Evolutionary conservation across 1,284 basidiomycete genomes (phyloP), one percentile per base, ranked within the genome.

Genomic region (Cystobasidium slooffiae): DNA sequence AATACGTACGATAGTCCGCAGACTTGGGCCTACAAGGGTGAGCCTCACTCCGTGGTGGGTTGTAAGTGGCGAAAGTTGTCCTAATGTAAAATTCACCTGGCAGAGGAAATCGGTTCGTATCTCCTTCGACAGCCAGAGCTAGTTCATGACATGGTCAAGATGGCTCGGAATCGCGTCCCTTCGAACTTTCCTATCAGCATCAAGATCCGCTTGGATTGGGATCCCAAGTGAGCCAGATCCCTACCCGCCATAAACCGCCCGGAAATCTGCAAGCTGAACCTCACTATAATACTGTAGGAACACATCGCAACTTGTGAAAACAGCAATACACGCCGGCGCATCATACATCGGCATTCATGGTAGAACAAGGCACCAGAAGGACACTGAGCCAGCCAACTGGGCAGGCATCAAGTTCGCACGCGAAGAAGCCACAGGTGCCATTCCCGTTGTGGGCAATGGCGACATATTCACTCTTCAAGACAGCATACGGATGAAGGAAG

Each of bases 121-220:
- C 80, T 88, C 5, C 82, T 88, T 0, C 82, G 87, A 4, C 85
- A 87, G 78, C 87, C 87, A 0, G 86, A 88, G 63, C 80, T 84
- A 1, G 87, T 88, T 2, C 80, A 84, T 3, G 87, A 88, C 75
- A 85, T 88, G 81, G 84, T 88, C 18, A 81, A 85, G 14, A 79
- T 83, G 0, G 84, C 86, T n/a, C 85, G 87, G 72, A 84, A 83
- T 63, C 80, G 86, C 3, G 81, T 87, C 66, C 87, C 86, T 0
- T 84, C 84, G 81, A 79, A 80, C 14, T 88, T 84, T 77, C 85
- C 86, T n/a, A 85, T 88, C 41, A 85, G 84, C 62, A 85, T 88
- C 76, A 88, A 88, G 81, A 88, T 88, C 66, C 82, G 87, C 9
- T 82, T 88, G 14, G 87, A 88, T 79, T 78, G 81, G 6, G 85